Evolutionary conservation across 2,329 filamentous ascomycete genomes (phyloP).

Genomic region (Calycina marina): DNA sequence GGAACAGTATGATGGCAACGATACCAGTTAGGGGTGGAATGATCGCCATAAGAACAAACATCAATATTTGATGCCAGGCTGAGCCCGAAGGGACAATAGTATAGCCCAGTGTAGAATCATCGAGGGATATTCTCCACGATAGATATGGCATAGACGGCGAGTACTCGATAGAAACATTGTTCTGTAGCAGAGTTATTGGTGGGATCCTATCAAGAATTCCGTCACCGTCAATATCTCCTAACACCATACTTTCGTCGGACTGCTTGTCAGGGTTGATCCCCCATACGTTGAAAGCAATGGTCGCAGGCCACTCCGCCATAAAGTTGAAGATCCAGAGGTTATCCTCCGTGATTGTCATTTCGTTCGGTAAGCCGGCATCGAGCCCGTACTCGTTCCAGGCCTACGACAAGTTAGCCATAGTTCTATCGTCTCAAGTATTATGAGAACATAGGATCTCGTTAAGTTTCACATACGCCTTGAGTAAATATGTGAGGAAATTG

Average conservation of each 20-base stretch:
- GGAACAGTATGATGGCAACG: constrained; percentile 38
- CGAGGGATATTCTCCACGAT: constrained; percentile 37
- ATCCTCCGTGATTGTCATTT: constrained; percentile 33
- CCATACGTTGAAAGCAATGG: constrained; percentile 51
- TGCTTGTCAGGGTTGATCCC: constrained; percentile 48
- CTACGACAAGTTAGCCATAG: constrained; percentile 48
- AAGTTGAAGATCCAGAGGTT: constrained; percentile 41
- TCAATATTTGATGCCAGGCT: constrained; percentile 34
- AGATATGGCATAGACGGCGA: constrained; percentile 38
- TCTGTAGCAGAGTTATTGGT: constrained; percentile 38
- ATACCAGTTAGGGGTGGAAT: constrained; percentile 36
- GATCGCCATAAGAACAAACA: constrained; percentile 38
- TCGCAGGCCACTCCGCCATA: constrained; percentile 47
- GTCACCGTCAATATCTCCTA: constrained; percentile 47
- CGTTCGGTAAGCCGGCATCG: constrained; percentile 41
- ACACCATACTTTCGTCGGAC: constrained; percentile 43
- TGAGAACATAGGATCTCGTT: too few species aligned
- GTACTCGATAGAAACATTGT: constrained; percentile 43
- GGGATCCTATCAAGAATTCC: constrained; percentile 45
- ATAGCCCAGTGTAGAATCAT: constrained; percentile 39
- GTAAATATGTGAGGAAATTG: too few species aligned
- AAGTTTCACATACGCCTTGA: too few species aligned
- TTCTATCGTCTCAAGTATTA: constrained; percentile 34
- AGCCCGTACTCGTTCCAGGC: constrained; percentile 49
- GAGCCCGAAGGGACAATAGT: constrained; percentile 37